Evolutionary conservation across 805 yeast species (phyloP), one percentile per base, ranked within the genome.

Genomic region (Hanseniaspora lindneri): DNA sequence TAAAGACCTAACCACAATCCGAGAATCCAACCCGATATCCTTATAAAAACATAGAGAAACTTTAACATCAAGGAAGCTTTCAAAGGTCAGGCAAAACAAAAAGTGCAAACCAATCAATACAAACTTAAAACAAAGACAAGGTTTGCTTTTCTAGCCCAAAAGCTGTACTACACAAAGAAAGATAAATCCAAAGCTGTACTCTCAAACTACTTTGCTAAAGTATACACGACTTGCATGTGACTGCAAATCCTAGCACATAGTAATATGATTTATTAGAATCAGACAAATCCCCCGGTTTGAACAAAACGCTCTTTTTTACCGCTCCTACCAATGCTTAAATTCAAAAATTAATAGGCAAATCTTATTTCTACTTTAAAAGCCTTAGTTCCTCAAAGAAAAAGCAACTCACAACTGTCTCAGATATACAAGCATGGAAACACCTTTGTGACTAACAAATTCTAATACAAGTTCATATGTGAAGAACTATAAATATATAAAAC

Each of bases 401-500:
- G 6, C n/a, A 30, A 9, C 10, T 17, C 34, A 30, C 17, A 11
- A 17, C 7, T 30, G 17, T 28, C 27, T 33, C 21, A 33, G 37
- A 33, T 16, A 19, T 7, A 17, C 19, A 5, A 6, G 2, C n/a
- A 21, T 21, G 11, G 30, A 28, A 16, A 20, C 47, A 35, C 32
- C 36, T 35, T 35, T 9, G 39, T 21, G 16, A 21, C 27, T 35
- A 35, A 21, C 20, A 21, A 35, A 21, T 42, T 28, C 39, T 44
- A 35, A 44, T 36, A 29, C 36, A 37, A 27, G 48, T 28, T 44
- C 48, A 44, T 44, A 44, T 44, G 48, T 37, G 48, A 44, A 44
- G 48, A 20, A 36, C 41, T 29, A 37, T 36, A 44, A 37, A 44
- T 41, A 44, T 44, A 44, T 37, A 44, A 44, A 37, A 44, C 48